Conservation (phyloP, 2,329 filamentous ascomycete species). For the Aureobasidium sp. region DNA sequence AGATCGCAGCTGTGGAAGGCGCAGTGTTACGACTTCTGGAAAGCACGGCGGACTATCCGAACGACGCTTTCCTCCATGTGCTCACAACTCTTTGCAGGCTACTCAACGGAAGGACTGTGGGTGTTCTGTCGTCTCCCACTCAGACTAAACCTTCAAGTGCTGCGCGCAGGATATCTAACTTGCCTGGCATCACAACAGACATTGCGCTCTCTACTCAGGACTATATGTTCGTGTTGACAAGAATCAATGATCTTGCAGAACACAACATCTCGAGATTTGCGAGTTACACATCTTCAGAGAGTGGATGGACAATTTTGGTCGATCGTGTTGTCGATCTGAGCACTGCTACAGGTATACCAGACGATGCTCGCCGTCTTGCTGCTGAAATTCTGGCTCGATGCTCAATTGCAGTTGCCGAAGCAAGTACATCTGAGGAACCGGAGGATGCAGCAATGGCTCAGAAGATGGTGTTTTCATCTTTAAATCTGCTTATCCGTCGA, state of each 20-base stretch:
- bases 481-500: constrained; percentile 38
- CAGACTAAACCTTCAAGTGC: constrained; percentile 18
- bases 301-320: constrained; percentile 67
- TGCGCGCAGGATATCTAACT: constrained; percentile 32
- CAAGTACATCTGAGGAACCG: constrained; percentile 43
- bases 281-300: constrained; percentile 53
- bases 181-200: constrained; percentile 35
- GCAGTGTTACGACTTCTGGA: constrained; percentile 82
- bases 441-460: constrained; percentile 25
- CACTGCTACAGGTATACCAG: constrained; percentile 29
- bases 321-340: constrained; percentile 44
- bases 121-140: constrained; percentile 14
- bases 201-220: constrained; percentile 32
- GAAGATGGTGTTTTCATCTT: constrained; percentile 26
- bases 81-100: constrained; percentile 66
- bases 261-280: constrained; percentile 53
- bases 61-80: constrained; percentile 68
- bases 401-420: constrained; percentile 37
- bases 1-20: constrained; percentile 81
- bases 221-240: constrained; percentile 40
- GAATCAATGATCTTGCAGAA: constrained; percentile 37
- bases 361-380: constrained; percentile 39
- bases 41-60: constrained; percentile 84
- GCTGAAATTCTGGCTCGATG: constrained; percentile 42
- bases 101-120: constrained; percentile 34